Conservation (phyloP, 2,329 filamentous ascomycete genomes). For the Mollisiaceae sp. region DNA sequence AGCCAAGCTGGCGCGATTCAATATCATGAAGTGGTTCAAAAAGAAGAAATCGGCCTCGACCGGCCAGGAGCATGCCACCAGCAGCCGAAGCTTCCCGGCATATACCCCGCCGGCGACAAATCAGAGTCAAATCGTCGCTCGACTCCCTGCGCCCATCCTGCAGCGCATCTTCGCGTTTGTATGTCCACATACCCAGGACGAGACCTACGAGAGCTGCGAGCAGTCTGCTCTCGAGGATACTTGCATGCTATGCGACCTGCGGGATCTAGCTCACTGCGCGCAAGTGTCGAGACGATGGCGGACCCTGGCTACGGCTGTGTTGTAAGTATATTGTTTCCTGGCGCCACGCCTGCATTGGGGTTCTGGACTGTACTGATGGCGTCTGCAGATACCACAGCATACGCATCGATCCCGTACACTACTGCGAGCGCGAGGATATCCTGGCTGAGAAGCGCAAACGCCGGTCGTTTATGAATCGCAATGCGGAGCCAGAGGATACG, state of each 20-base stretch:
- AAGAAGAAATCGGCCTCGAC: conserved; percentile 25
- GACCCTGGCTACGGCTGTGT: conserved; percentile 52
- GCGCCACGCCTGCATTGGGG: neutral
- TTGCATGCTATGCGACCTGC: conserved; percentile 93
- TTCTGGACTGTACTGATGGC: conserved; percentile 18
- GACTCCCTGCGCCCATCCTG: conserved; percentile 72
- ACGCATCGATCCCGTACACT: conserved; percentile 92
- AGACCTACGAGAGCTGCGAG: conserved; percentile 82
- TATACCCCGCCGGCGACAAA: conserved; percentile 32
- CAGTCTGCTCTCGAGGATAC: conserved; percentile 76
- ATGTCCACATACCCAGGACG: conserved; percentile 81
- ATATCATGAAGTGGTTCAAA: conserved; percentile 39
- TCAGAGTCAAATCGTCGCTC: conserved; percentile 30
- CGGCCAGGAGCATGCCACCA: conserved; percentile 15
- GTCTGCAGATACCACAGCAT: conserved; percentile 78
- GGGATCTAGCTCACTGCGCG: conserved; percentile 82
- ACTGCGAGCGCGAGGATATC: conserved; percentile 85
- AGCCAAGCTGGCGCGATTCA: conserved; percentile 36
- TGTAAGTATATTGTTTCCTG: conserved; percentile 58
- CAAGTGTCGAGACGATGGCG: conserved; percentile 77
- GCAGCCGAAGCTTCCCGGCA: conserved; percentile 15
- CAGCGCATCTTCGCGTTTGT: conserved; percentile 79
- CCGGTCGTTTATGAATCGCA: conserved; percentile 73
- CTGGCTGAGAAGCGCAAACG: conserved; percentile 81
- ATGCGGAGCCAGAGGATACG: conserved; percentile 81